A percentile compares a stretch with the other conserved stretches of the same genome.
Conservation (phyloP, 73 alveolate species). For the Paramecium sonneborni region DNA sequence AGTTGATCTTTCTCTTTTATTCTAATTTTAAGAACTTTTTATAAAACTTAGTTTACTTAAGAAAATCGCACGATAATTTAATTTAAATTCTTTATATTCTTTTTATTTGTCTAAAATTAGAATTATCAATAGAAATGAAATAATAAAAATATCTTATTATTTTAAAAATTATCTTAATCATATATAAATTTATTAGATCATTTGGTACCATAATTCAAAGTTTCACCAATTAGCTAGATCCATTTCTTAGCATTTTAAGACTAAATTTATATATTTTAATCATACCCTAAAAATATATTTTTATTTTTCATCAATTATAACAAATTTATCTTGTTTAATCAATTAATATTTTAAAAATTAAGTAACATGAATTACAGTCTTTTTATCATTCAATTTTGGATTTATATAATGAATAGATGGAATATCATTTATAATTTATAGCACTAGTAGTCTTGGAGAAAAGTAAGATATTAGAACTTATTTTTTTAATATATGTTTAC, state of each 20-base stretch:
- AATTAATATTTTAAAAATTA: neutral
- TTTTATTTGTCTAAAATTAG: too few species aligned
- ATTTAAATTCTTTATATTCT: too few species aligned
- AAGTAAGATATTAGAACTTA: constrained; percentile 14
- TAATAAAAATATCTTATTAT: too few species aligned
- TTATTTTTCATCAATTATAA: constrained; percentile 9
- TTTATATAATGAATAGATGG: constrained; percentile 39
- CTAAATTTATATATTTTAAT: neutral
- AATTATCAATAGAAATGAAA: too few species aligned
- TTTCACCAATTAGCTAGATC: neutral
- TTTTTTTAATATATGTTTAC: neutral
- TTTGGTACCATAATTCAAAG: neutral
- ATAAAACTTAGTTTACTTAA: too few species aligned
- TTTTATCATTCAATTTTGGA: constrained; percentile 33
- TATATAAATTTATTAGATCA: neutral
- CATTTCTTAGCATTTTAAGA: constrained; percentile 43
- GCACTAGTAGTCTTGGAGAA: constrained; percentile 11
- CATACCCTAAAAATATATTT: constrained; percentile 30
- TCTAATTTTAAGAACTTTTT: too few species aligned
- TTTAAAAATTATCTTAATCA: neutral
- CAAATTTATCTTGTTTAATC: constrained; percentile 35
- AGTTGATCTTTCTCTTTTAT: too few species aligned
- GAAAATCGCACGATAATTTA: too few species aligned
- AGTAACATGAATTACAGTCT: neutral
- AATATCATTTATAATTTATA: neutral